Conservation (phyloP, 2,329 filamentous ascomycete genomes). For the Claviceps lovelessii region DNA sequence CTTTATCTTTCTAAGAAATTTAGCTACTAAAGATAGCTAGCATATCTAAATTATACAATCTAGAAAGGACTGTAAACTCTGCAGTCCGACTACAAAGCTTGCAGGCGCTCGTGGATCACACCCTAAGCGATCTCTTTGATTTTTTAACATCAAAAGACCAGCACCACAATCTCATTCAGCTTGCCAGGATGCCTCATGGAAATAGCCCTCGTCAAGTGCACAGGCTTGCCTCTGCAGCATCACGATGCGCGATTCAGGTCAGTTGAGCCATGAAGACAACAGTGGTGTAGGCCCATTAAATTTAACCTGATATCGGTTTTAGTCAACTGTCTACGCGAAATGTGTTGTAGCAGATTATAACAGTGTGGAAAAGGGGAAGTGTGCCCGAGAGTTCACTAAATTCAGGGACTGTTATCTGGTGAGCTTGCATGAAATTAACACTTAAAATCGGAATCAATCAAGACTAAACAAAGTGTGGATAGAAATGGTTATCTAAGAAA, state of each 20-base stretch:
- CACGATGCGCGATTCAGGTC: constrained; percentile 43
- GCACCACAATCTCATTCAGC: not conserved
- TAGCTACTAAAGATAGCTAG: no score
- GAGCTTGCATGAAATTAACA: constrained; percentile 17
- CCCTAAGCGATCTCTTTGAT: no score
- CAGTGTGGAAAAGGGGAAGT: constrained; percentile 81
- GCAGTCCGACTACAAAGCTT: no score
- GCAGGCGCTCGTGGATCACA: no score
- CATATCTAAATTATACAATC: no score
- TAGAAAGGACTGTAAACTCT: no score
- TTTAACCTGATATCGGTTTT: not conserved
- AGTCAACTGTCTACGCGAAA: constrained; percentile 80
- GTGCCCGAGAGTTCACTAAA: constrained; percentile 63
- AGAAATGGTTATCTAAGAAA: constrained; percentile 16
- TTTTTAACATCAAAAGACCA: no score
- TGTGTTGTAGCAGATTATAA: constrained; percentile 87
- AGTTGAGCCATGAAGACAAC: constrained; percentile 4
- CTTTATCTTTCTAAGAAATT: no score
- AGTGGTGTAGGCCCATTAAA: not conserved
- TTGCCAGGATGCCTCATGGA: constrained; percentile 1
- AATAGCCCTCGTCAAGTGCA: constrained; percentile 33
- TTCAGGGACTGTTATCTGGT: constrained; percentile 85
- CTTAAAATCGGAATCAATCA: not conserved
- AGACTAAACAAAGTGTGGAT: not conserved
- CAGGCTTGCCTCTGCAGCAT: constrained; percentile 38